These are phyloP conservation scores for Cyanodermella asteris DNA, from an alignment of 2,329 filamentous ascomycete genomes.

Conservation along the genomic window DNA sequence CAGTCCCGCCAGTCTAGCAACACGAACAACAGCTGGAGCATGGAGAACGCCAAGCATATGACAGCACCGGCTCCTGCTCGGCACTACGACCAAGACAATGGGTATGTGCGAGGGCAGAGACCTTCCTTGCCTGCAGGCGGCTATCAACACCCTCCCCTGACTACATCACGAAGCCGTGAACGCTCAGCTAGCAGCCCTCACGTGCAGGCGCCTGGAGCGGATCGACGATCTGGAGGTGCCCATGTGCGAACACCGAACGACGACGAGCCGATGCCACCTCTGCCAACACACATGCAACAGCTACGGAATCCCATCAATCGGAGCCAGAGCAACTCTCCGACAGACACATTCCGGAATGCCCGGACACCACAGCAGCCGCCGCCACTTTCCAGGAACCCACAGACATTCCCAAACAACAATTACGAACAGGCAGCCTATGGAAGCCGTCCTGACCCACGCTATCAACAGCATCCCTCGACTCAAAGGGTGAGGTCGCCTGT, in stretches of 20 bases:
- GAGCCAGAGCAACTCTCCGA: constrained; percentile 65
- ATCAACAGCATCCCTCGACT: constrained; percentile 14
- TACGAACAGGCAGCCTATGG: constrained; percentile 5
- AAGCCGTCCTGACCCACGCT: constrained; percentile 8
- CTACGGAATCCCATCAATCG: constrained; percentile 43
- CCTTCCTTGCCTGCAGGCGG: constrained; percentile 57
- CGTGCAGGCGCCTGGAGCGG: constrained; percentile 43
- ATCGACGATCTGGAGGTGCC: constrained; percentile 29
- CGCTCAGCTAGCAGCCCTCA: constrained; percentile 90
- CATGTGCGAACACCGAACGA: constrained; percentile 31
- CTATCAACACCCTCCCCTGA: constrained; percentile 20
- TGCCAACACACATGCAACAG: constrained; percentile 45
- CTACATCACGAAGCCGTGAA: constrained; percentile 44
- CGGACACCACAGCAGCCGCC: constrained; percentile 33
- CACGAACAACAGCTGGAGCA: constrained; percentile 42
- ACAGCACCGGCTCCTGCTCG: constrained; percentile 77
- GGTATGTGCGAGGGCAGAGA: no score
- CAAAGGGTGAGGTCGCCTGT: constrained; percentile 12
- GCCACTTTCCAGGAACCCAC: constrained; percentile 20
- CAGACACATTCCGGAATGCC: constrained; percentile 46
- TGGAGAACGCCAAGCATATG: constrained; percentile 58
- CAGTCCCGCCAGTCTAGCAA: constrained; percentile 54
- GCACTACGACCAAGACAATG: no score
- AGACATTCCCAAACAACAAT: no score
- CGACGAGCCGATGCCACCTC: constrained; percentile 51